Evolutionary conservation across 495 filamentous ascomycete species (phyloP), one percentile per base, ranked within the genome.

Genomic region (Penicillium ochrochloron): DNA sequence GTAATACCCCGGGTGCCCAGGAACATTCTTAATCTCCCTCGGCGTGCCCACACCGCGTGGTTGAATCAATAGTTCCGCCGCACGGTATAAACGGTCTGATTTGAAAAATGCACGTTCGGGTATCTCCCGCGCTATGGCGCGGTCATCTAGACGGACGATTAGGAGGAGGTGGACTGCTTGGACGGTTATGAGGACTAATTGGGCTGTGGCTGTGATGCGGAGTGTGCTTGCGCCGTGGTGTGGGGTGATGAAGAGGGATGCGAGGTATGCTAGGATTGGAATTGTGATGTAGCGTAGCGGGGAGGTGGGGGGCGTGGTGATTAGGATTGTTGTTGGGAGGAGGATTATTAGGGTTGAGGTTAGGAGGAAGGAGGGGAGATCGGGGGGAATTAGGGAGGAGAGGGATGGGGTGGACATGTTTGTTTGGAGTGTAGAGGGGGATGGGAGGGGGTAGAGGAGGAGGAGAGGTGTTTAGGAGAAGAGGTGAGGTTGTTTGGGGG

Each of bases 21-120:
- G 67, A 2, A 66, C 39, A 39, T 67, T 64, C 37, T 69, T 72
- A 10, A 62, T 65, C 46, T 74, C 60, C 12, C 67, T 54, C 12
- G 65, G 61, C 5, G 72, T 74, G 6, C 33, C 34, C 0, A 67
- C 23, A 7, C 29, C 66, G n/a, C 66, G 62, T 5, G 39, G 19
- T 3, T 50, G 31, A 9, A 12, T 17, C 1, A 62, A 6, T 5
- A 57, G 8, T 19, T 62, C 29, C 1, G n/a, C 31, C 0, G 59
- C 55, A 31, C 51, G 50, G 1, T 14, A 53, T 33, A 62, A n/a
- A 17, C 60, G 59, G 12, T 61, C 61, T 12, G 50, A 46, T 0
- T 34, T 12, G 34, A 64, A 58, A 8, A 50, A 39, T 5, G 44
- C 39, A 17, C 41, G 39, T 2, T 44, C 39, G 2, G 60, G 65